Evolutionary conservation across 2,329 filamentous ascomycete species (phyloP).

Genomic region (Cadophora luteo-olivacea): DNA sequence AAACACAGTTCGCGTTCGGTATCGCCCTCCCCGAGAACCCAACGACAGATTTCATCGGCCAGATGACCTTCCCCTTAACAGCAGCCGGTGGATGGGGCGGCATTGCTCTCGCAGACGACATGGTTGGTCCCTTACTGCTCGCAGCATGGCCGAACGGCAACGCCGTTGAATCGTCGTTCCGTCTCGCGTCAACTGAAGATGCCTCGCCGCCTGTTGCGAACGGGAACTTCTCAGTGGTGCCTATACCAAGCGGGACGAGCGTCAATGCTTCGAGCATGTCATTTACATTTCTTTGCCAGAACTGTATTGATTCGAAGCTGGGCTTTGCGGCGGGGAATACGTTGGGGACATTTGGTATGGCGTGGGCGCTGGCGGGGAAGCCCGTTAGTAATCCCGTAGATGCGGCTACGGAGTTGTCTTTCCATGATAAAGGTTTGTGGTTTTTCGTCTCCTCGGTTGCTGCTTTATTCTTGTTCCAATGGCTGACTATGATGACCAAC

Average conservation of each 20-base stretch:
- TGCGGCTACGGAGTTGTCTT: conserved; percentile 40
- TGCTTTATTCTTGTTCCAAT: background rate
- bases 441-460: background rate
- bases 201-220: conserved; percentile 38
- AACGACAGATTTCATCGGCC: conserved; percentile 53
- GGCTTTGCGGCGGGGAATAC: conserved; percentile 42
- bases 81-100: conserved; percentile 54
- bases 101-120: conserved; percentile 52
- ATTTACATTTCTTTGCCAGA: conserved; percentile 55
- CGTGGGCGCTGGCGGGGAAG: conserved; percentile 46
- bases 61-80: conserved; percentile 50
- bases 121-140: conserved; percentile 54
- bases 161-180: conserved; percentile 51
- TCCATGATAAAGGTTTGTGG: conserved; percentile 44
- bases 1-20: conserved; percentile 50
- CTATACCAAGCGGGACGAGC: conserved; percentile 51
- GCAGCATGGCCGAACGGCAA: conserved; percentile 52
- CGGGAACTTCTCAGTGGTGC: conserved; percentile 48
- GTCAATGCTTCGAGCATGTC: conserved; percentile 52
- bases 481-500: background rate
- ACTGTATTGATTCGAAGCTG: conserved; percentile 43
- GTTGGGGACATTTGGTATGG: conserved; percentile 44
- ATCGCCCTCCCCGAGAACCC: conserved; percentile 52
- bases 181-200: conserved; percentile 50
- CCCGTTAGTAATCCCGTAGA: conserved; percentile 37